Conservation (phyloP, 495 filamentous ascomycete species). For the Astrocystis sublimbata region DNA sequence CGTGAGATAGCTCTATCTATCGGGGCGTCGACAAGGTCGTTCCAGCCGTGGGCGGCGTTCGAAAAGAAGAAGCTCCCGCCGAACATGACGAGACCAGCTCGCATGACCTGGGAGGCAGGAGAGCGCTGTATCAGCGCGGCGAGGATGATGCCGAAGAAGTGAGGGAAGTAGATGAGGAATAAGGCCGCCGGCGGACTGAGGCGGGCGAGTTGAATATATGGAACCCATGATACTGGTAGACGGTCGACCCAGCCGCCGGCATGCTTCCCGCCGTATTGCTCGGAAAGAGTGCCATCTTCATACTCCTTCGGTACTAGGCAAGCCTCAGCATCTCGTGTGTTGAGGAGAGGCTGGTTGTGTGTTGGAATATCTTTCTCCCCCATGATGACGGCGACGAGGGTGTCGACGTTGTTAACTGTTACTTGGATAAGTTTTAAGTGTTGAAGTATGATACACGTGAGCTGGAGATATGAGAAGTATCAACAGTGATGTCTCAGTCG, state of each 20-base stretch:
- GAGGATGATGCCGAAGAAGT: conserved; percentile 40
- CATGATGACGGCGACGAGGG: conserved; percentile 10
- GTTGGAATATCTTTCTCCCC: conserved; percentile 17
- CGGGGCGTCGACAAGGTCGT: conserved; percentile 45
- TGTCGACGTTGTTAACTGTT: background rate
- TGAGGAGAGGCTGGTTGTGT: conserved; percentile 17
- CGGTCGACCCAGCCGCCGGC: conserved; percentile 31
- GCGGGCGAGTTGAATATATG: conserved; percentile 40
- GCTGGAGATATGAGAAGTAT: background rate
- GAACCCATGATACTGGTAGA: conserved; percentile 36
- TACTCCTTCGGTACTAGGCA: background rate
- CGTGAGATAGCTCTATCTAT: conserved; percentile 39
- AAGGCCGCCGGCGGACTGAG: conserved; percentile 38
- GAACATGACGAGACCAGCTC: conserved; percentile 28
- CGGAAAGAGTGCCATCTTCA: conserved; percentile 26
- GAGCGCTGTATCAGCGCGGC: conserved; percentile 33
- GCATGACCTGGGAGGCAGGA: conserved; percentile 22
- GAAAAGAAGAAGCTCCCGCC: conserved; percentile 44
- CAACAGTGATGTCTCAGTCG: background rate
- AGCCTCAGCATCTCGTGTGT: conserved; percentile 12
- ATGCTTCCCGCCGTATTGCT: conserved; percentile 35
- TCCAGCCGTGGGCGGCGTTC: conserved; percentile 44
- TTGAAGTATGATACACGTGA: background rate
- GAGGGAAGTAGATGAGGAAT: conserved; percentile 42
- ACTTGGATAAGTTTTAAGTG: background rate